Conservation (phyloP, 805 yeast species). For the Hanseniaspora clermontiae region DNA sequence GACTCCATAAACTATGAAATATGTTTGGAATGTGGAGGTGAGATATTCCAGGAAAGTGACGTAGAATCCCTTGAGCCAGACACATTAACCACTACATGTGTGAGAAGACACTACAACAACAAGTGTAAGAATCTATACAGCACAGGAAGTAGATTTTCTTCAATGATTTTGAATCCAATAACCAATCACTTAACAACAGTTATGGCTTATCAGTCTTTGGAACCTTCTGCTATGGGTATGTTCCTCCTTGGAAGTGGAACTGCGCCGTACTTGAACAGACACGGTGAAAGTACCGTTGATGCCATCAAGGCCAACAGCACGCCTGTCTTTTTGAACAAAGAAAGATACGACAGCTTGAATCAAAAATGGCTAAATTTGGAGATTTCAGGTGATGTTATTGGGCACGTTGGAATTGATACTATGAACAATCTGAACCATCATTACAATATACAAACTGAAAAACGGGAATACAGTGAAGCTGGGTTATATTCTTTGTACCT, state of each 20-base stretch:
- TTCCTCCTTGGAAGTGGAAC: conserved; percentile 92
- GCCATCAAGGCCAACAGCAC: conserved; percentile 42
- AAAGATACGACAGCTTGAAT: conserved; percentile 45
- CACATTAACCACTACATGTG: conserved; percentile 17
- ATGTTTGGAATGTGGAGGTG: conserved; percentile 36
- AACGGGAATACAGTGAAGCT: background rate
- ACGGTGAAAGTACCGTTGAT: conserved; percentile 58
- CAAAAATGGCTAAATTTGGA: conserved; percentile 52
- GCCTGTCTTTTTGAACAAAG: conserved; percentile 37
- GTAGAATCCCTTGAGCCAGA: conserved; percentile 16
- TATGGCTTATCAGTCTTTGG: background rate
- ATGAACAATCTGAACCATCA: background rate
- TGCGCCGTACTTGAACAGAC: conserved; percentile 48
- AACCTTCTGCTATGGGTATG: conserved; percentile 60
- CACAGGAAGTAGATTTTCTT: conserved; percentile 15
- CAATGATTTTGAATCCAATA: conserved; percentile 18
- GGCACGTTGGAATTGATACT: conserved; percentile 23
- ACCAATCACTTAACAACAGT: background rate
- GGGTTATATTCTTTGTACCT: background rate
- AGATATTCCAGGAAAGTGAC: conserved; percentile 22
- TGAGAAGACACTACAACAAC: conserved; percentile 17
- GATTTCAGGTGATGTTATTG: conserved; percentile 36
- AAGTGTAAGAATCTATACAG: conserved; percentile 25
- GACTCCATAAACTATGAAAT: conserved; percentile 34
- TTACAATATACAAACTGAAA: background rate